Percentiles rank a stretch among this genome's conserved stretches.
These are phyloP conservation scores for Vicia villosa DNA, from an alignment of 306 rosid genomes.

Conservation along the genomic window DNA sequence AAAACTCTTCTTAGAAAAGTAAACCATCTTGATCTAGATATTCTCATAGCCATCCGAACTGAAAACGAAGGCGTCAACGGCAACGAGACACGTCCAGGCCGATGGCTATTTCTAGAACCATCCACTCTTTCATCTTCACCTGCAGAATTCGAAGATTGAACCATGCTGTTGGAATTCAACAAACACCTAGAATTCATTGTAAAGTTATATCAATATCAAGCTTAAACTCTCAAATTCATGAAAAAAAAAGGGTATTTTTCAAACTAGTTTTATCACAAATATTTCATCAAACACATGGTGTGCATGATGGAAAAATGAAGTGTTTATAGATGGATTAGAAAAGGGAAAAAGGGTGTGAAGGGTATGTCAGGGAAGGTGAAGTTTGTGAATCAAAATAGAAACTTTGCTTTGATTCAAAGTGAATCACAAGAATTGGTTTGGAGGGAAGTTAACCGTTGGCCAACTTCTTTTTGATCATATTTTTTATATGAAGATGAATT, in stretches of 20 bases:
- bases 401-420: slow-evolving; percentile 78
- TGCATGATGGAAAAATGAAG: slow-evolving; percentile 23
- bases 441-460: slow-evolving; percentile 89
- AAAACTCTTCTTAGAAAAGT: slow-evolving; percentile 83
- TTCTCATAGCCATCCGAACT: slow-evolving; percentile 69
- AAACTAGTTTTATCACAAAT: neutral
- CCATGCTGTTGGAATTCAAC: slow-evolving; percentile 42
- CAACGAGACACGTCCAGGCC: slow-evolving; percentile 44
- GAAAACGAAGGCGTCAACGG: slow-evolving; percentile 48
- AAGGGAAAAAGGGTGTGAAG: slow-evolving; percentile 50
- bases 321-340: slow-evolving; percentile 44
- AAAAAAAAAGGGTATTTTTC: slow-evolving; percentile 11
- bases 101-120: slow-evolving; percentile 30
- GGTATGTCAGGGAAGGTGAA: slow-evolving; percentile 65
- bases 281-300: slow-evolving; percentile 23
- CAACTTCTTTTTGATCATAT: slow-evolving; percentile 59
- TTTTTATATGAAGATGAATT: slow-evolving; percentile 54
- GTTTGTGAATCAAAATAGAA: slow-evolving; percentile 67
- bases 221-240: slow-evolving; percentile 15
- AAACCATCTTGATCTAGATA: slow-evolving; percentile 96
- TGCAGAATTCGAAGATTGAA: slow-evolving; percentile 50
- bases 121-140: slow-evolving; percentile 43
- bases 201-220: slow-evolving; percentile 24
- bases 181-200: slow-evolving; percentile 51
- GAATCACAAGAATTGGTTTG: slow-evolving; percentile 71